phyloP scores from a whole-genome alignment of 495 filamentous ascomycete genomes.

The Parathielavia appendiculata region DNA sequence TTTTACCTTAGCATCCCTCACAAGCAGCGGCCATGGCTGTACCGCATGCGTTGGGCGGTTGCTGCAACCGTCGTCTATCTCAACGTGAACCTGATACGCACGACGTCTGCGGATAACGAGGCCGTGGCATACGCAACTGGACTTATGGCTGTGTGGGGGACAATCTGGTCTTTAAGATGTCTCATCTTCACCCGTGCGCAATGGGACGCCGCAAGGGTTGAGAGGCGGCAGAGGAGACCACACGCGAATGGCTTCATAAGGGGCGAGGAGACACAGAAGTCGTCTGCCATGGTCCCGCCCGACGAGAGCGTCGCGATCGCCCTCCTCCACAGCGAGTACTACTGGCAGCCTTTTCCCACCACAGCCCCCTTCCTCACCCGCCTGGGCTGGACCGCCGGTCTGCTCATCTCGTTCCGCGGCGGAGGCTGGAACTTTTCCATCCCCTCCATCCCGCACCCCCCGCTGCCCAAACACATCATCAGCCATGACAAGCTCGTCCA shows the following conservation, averaged over 20 bases:
- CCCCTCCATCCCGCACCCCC: conserved; percentile 17
- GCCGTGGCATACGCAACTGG: conserved; percentile 65
- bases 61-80: conserved; percentile 40
- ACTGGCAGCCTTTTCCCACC: conserved; percentile 71
- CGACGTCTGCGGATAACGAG: conserved; percentile 51
- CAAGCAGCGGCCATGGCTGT: conserved; percentile 42
- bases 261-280: conserved; percentile 20
- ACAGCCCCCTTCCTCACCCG: conserved; percentile 51
- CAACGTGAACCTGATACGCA: conserved; percentile 41
- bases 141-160: conserved; percentile 58
- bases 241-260: background rate
- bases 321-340: conserved; percentile 39
- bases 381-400: conserved; percentile 65
- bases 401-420: conserved; percentile 64
- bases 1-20: conserved; percentile 59
- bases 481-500: background rate
- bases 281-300: conserved; percentile 19
- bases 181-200: conserved; percentile 63
- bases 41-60: conserved; percentile 48
- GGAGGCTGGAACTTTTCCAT: conserved; percentile 65
- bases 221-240: conserved; percentile 33
- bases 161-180: conserved; percentile 58
- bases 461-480: background rate
- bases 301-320: conserved; percentile 24
- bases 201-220: conserved; percentile 61